These are phyloP conservation scores for Thelonectria olida DNA, from an alignment of 2,329 filamentous ascomycete genomes.

Conservation along the genomic window DNA sequence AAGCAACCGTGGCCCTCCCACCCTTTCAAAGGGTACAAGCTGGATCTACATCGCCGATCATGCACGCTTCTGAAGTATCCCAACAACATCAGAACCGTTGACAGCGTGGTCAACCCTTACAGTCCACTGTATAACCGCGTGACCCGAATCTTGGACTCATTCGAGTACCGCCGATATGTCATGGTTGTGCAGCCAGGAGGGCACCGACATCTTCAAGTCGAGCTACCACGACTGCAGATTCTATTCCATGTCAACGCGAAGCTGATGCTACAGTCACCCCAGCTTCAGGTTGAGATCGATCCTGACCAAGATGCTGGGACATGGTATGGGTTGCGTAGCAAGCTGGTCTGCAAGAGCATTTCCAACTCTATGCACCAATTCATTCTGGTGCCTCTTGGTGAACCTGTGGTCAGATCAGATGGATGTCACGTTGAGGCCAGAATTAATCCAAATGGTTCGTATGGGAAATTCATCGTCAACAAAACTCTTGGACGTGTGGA, in stretches of 20 bases:
- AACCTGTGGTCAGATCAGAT: constrained; percentile 1
- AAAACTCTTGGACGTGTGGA: constrained; percentile 62
- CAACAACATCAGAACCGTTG: not conserved
- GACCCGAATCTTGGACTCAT: constrained; percentile 29
- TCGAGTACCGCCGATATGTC: constrained; percentile 30
- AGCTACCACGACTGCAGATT: constrained; percentile 62
- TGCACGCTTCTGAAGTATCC: constrained; percentile 14
- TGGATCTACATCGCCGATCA: constrained; percentile 20
- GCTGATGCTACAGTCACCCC: constrained; percentile 54
- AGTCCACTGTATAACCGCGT: constrained; percentile 35
- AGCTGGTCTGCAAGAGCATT: constrained; percentile 64
- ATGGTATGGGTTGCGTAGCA: constrained; percentile 68
- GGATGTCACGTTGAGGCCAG: constrained; percentile 52
- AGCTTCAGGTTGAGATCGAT: constrained; percentile 63
- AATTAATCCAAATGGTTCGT: constrained; percentile 44
- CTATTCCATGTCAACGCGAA: constrained; percentile 58
- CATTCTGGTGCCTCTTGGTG: constrained; percentile 63
- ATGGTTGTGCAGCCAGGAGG: constrained; percentile 32
- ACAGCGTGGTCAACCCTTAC: constrained; percentile 31
- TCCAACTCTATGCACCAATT: constrained; percentile 54
- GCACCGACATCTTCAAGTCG: constrained; percentile 49
- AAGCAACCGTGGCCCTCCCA: constrained; percentile 29
- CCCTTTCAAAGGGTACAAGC: constrained; percentile 16
- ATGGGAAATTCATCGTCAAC: constrained; percentile 64
- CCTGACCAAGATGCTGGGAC: constrained; percentile 67